These are phyloP conservation scores for Penicillium nucicola DNA, from an alignment of 495 filamentous ascomycete species.

Conservation along the genomic window DNA sequence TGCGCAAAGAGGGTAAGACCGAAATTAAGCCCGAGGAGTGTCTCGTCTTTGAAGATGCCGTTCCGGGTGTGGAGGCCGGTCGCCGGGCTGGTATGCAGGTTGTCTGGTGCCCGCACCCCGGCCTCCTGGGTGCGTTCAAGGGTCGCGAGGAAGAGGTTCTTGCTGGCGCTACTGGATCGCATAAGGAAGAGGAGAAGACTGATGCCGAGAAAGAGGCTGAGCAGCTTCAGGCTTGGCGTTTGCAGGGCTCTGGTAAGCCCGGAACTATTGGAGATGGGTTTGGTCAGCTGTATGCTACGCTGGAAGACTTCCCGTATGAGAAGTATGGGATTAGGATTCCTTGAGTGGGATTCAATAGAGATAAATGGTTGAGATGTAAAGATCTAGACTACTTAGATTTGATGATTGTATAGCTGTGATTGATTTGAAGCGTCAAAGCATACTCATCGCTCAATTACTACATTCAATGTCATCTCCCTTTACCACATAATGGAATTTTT, in stretches of 20 bases:
- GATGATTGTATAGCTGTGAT: no score
- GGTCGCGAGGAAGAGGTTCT: conserved; percentile 80
- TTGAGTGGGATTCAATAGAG: neutral
- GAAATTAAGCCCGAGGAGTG: conserved; percentile 82
- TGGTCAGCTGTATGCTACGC: conserved; percentile 56
- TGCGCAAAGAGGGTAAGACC: conserved; percentile 56
- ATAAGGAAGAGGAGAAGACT: conserved; percentile 53
- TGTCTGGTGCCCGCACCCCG: conserved; percentile 86
- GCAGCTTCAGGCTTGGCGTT: conserved; percentile 39
- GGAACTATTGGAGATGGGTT: conserved; percentile 68
- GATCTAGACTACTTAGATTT: no score
- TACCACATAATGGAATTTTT: no score
- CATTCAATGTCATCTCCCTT: no score
- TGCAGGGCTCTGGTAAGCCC: conserved; percentile 40
- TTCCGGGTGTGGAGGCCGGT: conserved; percentile 89
- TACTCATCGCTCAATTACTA: no score
- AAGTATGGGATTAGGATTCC: conserved; percentile 60
- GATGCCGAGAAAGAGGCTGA: conserved; percentile 42
- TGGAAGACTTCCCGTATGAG: conserved; percentile 72
- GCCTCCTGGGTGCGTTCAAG: conserved; percentile 67
- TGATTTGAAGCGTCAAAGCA: no score
- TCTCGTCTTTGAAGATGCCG: conserved; percentile 93
- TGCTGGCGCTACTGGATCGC: conserved; percentile 72
- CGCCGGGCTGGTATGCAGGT: conserved; percentile 93
- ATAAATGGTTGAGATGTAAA: no score